Evolutionary conservation across 1,284 basidiomycete species (phyloP), one percentile per base, ranked within the genome.

Genomic region (Marasmius fiardii): DNA sequence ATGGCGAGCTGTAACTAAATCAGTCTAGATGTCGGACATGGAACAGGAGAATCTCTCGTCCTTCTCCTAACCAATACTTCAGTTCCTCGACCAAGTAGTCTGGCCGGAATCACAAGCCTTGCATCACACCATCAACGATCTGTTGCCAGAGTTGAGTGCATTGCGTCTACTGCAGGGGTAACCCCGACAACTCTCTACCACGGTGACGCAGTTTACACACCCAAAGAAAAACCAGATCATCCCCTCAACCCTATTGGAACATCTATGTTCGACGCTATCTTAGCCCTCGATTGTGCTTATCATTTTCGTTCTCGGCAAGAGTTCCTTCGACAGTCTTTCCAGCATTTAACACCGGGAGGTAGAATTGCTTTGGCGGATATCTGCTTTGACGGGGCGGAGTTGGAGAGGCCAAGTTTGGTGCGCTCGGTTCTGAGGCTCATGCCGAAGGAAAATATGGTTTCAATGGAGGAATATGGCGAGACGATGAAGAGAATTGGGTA

Each of bases 201-300:
- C n/a, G 78, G 76, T 5, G 83, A 86, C 63, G 84, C 83, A 1
- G 68, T 86, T 20, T 79, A 68, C 61, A 69, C 69, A 10, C 59
- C 66, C 10, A 63, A 18, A 10, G 20, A 31, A 43, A 18, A 56
- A 59, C 24, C 24, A 20, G 47, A 62, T 6, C 81, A 83, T 60
- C 80, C 81, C 16, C 65, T 83, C 6, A 63, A 70, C 52, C 68
- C 74, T 10, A 59, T 66, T 2, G 66, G 68, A 7, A 26, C 53
- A 1, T 31, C 53, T n/a, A 43, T 54, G 31, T 83, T 75, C 59
- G 75, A 81, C 53, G 67, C 69, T 24, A 78, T 84, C 43, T 70
- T 81, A 28, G 83, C 85, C 4, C 74, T 90, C 26, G 88, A 91
- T 64, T 88, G 86, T 57, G 84, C 86, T 2, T 89, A 88, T 65